Percentiles rank a stretch among this genome's conserved stretches.
phyloP scores from a whole-genome alignment of 495 filamentous ascomycete species.

The Glutinoglossum americanum region DNA sequence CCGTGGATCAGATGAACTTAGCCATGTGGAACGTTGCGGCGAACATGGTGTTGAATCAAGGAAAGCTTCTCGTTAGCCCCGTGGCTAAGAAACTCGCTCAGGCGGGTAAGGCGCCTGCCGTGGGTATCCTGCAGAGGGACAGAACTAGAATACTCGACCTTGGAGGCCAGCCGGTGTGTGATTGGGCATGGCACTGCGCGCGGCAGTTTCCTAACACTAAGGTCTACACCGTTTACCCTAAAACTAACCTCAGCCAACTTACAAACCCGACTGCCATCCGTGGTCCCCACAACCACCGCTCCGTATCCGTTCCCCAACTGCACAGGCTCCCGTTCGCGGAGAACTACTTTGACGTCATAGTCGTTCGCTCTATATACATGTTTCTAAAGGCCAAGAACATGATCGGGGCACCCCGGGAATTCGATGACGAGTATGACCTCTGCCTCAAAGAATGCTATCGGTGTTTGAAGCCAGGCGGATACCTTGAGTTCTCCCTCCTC shows the following conservation, averaged over 20 bases:
- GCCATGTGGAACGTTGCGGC: constrained; percentile 68
- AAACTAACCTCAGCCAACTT: constrained; percentile 13
- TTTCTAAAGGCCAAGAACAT: constrained; percentile 43
- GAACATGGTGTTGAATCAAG: constrained; percentile 54
- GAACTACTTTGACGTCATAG: constrained; percentile 81
- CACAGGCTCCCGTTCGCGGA: constrained; percentile 71
- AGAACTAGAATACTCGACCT: constrained; percentile 59
- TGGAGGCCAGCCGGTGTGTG: constrained; percentile 61
- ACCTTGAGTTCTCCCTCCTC: constrained; percentile 72
- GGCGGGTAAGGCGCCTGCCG: constrained; percentile 14
- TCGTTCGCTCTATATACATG: constrained; percentile 67
- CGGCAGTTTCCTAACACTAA: constrained; percentile 62
- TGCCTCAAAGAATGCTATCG: constrained; percentile 73
- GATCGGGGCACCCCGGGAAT: neutral
- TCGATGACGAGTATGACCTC: constrained; percentile 65
- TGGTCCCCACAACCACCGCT: constrained; percentile 73
- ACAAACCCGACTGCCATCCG: constrained; percentile 15
- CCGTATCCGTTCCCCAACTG: constrained; percentile 47
- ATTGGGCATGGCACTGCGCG: constrained; percentile 91
- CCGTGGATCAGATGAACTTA: constrained; percentile 49
- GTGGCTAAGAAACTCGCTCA: constrained; percentile 36
- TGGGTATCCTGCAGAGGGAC: constrained; percentile 19
- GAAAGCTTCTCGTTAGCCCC: constrained; percentile 57
- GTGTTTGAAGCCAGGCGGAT: constrained; percentile 78
- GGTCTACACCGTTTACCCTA: constrained; percentile 66